Evolutionary conservation across 108 stramenopile genomes (phyloP).

Genomic region (Nannochloropsis granulata): DNA sequence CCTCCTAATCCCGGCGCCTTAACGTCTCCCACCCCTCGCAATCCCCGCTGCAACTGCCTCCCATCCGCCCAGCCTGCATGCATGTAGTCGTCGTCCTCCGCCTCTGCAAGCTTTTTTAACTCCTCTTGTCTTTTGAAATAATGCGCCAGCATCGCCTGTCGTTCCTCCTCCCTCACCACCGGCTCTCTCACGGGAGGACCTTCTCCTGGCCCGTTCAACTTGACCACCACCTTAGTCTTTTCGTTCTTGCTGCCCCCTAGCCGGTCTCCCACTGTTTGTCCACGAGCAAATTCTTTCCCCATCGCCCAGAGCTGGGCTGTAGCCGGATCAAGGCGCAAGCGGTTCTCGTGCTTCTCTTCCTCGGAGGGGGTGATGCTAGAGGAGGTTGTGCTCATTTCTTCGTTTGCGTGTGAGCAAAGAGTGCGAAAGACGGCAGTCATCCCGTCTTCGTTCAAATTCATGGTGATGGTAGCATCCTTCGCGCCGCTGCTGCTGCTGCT

Average conservation of each 20-base stretch:
- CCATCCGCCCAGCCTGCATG: conserved; percentile 64
- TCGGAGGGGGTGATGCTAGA: too few species aligned
- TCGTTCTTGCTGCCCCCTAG: conserved; percentile 56
- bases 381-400: too few species aligned
- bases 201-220: conserved; percentile 48
- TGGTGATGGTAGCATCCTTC: not conserved
- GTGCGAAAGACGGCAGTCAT: not conserved
- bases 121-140: conserved; percentile 81
- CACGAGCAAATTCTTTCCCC: conserved; percentile 56
- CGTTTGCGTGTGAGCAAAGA: too few species aligned
- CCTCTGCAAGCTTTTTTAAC: conserved; percentile 51
- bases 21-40: conserved; percentile 23
- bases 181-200: conserved; percentile 68
- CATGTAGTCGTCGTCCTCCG: conserved; percentile 68
- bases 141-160: conserved; percentile 76
- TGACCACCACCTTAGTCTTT: conserved; percentile 64
- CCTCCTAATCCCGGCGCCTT: conserved; percentile 26
- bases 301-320: conserved; percentile 61
- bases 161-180: conserved; percentile 62
- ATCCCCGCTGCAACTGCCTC: conserved; percentile 47
- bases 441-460: conserved; percentile 8
- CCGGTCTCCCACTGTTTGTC: conserved; percentile 46
- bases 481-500: too few species aligned
- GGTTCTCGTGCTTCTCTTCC: conserved; percentile 21
- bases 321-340: conserved; percentile 42